Conservation (phyloP, 257 asterid genomes). For the Orobanche coerulescens region DNA sequence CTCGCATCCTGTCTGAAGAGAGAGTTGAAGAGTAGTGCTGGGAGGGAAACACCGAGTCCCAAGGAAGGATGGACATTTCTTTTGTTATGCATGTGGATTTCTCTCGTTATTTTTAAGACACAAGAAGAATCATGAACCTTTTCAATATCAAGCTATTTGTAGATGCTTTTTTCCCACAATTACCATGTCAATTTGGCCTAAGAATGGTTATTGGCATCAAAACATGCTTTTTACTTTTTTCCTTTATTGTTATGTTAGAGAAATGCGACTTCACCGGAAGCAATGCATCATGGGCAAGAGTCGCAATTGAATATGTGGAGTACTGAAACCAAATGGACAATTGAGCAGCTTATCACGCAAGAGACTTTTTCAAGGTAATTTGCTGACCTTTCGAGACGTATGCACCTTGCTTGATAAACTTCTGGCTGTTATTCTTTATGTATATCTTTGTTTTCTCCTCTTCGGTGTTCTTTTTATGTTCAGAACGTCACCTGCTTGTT, state of each 20-base stretch:
- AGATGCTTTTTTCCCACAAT: conserved; percentile 2
- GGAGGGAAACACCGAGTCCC: neutral
- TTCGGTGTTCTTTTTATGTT: neutral
- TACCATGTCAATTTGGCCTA: conserved; percentile 2
- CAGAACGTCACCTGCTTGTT: conserved; percentile 10
- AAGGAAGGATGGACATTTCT: neutral
- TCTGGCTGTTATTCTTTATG: neutral
- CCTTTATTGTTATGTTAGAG: conserved; percentile 24
- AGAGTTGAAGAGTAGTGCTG: neutral
- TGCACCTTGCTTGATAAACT: conserved; percentile 17
- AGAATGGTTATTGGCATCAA: neutral
- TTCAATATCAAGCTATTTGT: neutral
- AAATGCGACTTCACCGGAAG: conserved; percentile 24
- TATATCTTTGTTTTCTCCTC: neutral
- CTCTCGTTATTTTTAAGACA: neutral
- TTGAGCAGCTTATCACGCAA: conserved; percentile 61
- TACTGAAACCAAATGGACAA: conserved; percentile 47
- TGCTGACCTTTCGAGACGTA: conserved; percentile 7
- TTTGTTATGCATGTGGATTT: neutral
- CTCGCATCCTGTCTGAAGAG: neutral
- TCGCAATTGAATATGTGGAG: conserved; percentile 29
- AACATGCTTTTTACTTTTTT: neutral
- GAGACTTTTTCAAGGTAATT: conserved; percentile 76
- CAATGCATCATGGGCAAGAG: conserved; percentile 26
- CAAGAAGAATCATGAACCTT: neutral